Evolutionary conservation across 306 rosid genomes (phyloP), one percentile per base, ranked within the genome.

Genomic region (Vigna unguiculata): DNA sequence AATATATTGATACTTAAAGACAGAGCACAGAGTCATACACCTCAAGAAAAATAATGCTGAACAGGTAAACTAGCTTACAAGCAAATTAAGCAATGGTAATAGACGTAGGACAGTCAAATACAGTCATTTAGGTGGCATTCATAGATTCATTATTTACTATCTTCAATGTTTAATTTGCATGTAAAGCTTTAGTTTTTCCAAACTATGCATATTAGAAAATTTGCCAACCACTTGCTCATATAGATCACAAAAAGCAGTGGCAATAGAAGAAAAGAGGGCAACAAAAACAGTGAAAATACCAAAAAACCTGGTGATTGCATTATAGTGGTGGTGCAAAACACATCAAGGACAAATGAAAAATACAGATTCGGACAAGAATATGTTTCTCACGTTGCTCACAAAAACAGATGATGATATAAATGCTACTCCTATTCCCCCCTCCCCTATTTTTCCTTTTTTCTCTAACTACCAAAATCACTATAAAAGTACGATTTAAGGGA

Each of bases 21-120:
- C 21, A 70, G 32, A 47, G 45, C 52, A 57, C n/a, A 48, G 7
- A 66, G 53, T 52, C 66, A 20, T 63, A 48, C 48, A 61, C 59
- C 82, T 20, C 19, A 74, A 51, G 28, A 70, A 77, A 74, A 75
- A 30, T 61, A 57, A 38, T 14, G 62, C 64, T 16, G 5, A 57
- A 7, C 36, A 40, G 15, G 20, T 47, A 53, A 71, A 73, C 49
- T 25, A 43, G 14, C 62, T 24, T 3, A 61, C 22, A 55, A 40
- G 48, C 48, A 43, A 43, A 43, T 43, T 11, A 11, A 58, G 75
- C 51, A 74, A 58, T 65, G 40, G 24, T 30, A 53, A 40, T 21
- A 49, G 17, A 74, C 67, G 52, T 47, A 58, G 20, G 25, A 75
- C 59, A 16, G 49, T 53, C 38, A 67, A 66, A 36, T 17, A 74